Conservation (phyloP, 2,329 filamentous ascomycete genomes). For the Mariannaea sp. region DNA sequence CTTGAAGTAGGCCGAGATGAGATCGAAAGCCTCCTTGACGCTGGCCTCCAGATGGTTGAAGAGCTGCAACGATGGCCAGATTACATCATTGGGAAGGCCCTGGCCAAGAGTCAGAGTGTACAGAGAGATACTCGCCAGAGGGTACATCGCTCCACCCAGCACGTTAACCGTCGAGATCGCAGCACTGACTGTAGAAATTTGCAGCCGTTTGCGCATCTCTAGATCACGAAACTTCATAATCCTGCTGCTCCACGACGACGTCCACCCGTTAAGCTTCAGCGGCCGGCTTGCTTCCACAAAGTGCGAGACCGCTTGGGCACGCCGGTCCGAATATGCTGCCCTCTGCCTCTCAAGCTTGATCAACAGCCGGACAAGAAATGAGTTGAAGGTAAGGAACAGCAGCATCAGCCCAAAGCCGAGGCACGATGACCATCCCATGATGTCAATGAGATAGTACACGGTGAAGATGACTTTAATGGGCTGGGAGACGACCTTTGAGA, state of each 20-base stretch:
- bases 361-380: slow-evolving; percentile 66
- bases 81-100: slow-evolving; percentile 76
- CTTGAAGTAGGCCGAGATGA: slow-evolving; percentile 79
- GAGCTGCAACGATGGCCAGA: slow-evolving; percentile 83
- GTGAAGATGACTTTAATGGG: slow-evolving; percentile 79
- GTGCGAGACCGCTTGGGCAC: slow-evolving; percentile 80
- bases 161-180: slow-evolving; percentile 71
- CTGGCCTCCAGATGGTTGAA: slow-evolving; percentile 77
- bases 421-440: slow-evolving; percentile 81
- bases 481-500: slow-evolving; percentile 74
- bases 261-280: slow-evolving; percentile 49
- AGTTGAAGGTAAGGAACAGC: slow-evolving; percentile 71
- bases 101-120: slow-evolving; percentile 74
- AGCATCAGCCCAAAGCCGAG: slow-evolving; percentile 73
- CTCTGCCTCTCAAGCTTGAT: slow-evolving; percentile 72
- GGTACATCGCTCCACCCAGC: slow-evolving; percentile 74
- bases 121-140: slow-evolving; percentile 79
- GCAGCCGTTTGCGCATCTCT: slow-evolving; percentile 46
- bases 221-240: slow-evolving; percentile 44
- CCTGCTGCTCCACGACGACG: slow-evolving; percentile 43
- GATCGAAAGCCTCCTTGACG: slow-evolving; percentile 73
- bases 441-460: slow-evolving; percentile 63
- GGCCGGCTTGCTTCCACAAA: slow-evolving; percentile 87
- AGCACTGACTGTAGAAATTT: slow-evolving; percentile 43
- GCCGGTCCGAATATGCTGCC: slow-evolving; percentile 74